Conservation (phyloP, 139 green algal genomes). For the Nannochloris sp. region DNA sequence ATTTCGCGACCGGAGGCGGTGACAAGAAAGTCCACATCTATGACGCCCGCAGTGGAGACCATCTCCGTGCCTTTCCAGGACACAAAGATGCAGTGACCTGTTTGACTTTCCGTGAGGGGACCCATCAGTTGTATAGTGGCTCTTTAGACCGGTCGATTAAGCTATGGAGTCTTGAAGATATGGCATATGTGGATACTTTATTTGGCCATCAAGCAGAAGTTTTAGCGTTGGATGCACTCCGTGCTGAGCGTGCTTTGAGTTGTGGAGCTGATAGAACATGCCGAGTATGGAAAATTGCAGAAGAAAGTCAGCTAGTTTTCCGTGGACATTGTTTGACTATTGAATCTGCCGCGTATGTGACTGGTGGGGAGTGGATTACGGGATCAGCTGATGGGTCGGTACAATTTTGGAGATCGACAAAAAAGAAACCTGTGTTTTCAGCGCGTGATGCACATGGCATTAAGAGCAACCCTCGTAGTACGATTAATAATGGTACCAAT, state of each 20-base stretch:
- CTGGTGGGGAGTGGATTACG: constrained; percentile 72
- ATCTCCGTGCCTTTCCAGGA: constrained; percentile 41
- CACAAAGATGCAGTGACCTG: constrained; percentile 67
- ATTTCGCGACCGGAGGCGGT: constrained; percentile 72
- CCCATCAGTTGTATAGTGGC: constrained; percentile 67
- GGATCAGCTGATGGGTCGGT: constrained; percentile 62
- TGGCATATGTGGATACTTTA: constrained; percentile 92
- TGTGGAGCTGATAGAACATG: constrained; percentile 74
- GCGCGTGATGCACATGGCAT: constrained; percentile 6
- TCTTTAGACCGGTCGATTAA: constrained; percentile 80
- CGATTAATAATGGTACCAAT: not conserved
- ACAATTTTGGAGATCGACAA: constrained; percentile 55
- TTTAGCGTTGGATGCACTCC: constrained; percentile 58
- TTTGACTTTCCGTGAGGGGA: constrained; percentile 78
- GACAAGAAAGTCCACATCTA: constrained; percentile 81
- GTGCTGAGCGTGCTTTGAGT: constrained; percentile 68
- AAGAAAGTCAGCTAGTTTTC: constrained; percentile 96
- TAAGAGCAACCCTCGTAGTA: not conserved
- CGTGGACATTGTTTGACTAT: constrained; percentile 43
- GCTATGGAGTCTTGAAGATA: constrained; percentile 88
- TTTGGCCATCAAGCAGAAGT: constrained; percentile 79
- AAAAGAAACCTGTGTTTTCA: constrained; percentile 63
- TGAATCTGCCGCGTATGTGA: constrained; percentile 53
- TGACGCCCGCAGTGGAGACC: constrained; percentile 45
- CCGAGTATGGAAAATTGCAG: constrained; percentile 93